These are phyloP conservation scores for Phytophthora litchii DNA, from an alignment of 352 stramenopile genomes.

Conservation along the genomic window DNA sequence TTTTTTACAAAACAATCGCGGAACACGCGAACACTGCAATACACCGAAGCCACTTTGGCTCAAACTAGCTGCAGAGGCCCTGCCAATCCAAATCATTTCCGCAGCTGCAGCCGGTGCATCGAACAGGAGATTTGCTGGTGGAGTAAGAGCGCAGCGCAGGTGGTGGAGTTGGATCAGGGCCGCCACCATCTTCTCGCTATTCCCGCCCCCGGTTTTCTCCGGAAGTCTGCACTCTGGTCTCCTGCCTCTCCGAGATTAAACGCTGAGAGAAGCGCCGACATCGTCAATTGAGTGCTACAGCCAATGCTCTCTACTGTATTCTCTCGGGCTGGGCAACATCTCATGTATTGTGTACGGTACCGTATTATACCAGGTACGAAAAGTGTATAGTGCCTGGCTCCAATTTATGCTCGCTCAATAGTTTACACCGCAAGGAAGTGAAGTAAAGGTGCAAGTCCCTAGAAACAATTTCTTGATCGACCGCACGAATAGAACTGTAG, in stretches of 20 bases:
- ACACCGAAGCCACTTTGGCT: conserved; percentile 17
- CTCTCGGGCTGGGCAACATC: conserved; percentile 16
- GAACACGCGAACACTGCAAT: conserved; percentile 26
- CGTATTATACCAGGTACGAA: neutral
- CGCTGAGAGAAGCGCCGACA: conserved; percentile 8
- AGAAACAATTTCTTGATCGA: too few species aligned
- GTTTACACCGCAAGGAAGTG: too few species aligned
- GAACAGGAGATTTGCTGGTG: conserved; percentile 12
- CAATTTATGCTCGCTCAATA: too few species aligned
- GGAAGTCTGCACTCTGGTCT: conserved; percentile 19
- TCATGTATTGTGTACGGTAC: too few species aligned
- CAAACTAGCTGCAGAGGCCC: conserved; percentile 8
- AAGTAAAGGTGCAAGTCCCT: too few species aligned
- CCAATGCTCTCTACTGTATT: conserved; percentile 19
- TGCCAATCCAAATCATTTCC: conserved; percentile 34
- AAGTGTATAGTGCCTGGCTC: too few species aligned
- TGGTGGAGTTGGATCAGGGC: conserved; percentile 17
- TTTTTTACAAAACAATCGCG: conserved; percentile 30
- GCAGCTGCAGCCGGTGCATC: conserved; percentile 27
- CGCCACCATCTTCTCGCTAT: conserved; percentile 27
- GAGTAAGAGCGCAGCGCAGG: conserved; percentile 26
- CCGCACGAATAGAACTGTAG: too few species aligned
- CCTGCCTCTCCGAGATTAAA: conserved; percentile 25
- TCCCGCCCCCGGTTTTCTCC: conserved; percentile 21
- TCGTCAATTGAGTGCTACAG: conserved; percentile 28